phyloP scores from a whole-genome alignment of 768 basidiomycete species.

The Termitomyces eurrhizus region DNA sequence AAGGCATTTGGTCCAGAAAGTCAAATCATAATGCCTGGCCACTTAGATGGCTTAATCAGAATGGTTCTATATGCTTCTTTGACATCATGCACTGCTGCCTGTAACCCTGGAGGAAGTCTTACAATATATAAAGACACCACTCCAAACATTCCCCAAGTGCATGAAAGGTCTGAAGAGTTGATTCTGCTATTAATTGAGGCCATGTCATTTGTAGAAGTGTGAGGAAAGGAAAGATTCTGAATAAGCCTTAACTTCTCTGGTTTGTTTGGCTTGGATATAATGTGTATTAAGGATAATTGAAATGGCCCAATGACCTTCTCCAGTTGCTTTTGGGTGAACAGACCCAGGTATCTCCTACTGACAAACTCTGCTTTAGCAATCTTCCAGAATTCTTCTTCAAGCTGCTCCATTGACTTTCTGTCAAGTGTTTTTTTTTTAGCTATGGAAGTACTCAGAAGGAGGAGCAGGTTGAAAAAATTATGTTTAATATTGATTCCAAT shows the following conservation, averaged over 20 bases:
- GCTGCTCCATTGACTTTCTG: neutral
- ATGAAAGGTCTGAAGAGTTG: neutral
- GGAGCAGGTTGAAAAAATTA: too few species aligned
- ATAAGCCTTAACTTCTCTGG: neutral
- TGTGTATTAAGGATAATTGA: neutral
- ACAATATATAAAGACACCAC: slow-evolving; percentile 26
- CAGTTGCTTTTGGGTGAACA: neutral
- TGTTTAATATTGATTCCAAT: too few species aligned
- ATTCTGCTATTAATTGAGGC: neutral
- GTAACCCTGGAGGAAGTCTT: slow-evolving; percentile 33
- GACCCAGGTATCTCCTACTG: neutral
- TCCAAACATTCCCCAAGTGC: slow-evolving; percentile 27
- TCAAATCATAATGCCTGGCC: too few species aligned
- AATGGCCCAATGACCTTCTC: neutral
- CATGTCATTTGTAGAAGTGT: neutral
- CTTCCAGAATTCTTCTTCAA: neutral
- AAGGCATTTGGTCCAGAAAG: neutral
- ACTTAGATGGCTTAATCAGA: too few species aligned
- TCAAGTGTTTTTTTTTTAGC: too few species aligned
- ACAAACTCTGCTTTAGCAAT: neutral
- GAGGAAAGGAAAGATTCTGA: neutral
- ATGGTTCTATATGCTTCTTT: too few species aligned
- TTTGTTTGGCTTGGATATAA: neutral
- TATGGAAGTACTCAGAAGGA: too few species aligned
- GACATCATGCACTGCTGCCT: slow-evolving; percentile 30